Base-by-base conservation (phyloP, 1,139 yeast genomes). In the Zygosaccharomyces pseudobailii region DNA sequence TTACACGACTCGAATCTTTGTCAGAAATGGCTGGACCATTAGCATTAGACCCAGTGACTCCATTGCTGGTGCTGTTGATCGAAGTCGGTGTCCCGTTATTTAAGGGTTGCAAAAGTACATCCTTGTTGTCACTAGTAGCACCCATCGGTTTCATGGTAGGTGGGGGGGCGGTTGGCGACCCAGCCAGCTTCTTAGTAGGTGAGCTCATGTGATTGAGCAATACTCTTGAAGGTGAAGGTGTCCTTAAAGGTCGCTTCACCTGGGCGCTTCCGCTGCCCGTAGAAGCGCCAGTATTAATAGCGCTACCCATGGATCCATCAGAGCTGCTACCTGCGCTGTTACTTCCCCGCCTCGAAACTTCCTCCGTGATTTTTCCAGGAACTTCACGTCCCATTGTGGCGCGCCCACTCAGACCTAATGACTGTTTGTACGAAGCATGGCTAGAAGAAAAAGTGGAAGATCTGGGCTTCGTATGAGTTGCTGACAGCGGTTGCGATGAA, bases 71-170 rank as follows among this genome's bases (percentile, higher is more conserved):
- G 19, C 49, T 36, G 19, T 28, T 38, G 24, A 32, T 6, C 42
- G 42, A 19, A 3, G 49, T 44, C 0, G 41, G 41, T 7, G 43
- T 33, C 51, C 76, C 75, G 53, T 74, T 74, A 58, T 82, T 81
- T 45, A 81, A 74, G 0, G 87, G 87, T 55, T 80, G 86, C 44
- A 82, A 67, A 36, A 82, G 65, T 4, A 84, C 80, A 51, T 71
- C 73, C 40, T 57, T 58, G 23, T 71, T 74, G 17, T 61, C 65
- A n/a, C 47, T 50, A 13, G 49, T 47, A 13, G 44, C 42, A 4
- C 46, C 43, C 41, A 59, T 43, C 5, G 65, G 62, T 34, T 58
- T 62, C 65, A 62, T 62, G 2, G 56, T 47, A 3, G 61, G 58
- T 13, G 61, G 58, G 4, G 51, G 47, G 5, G 48, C 50, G n/a